A percentile compares a stretch with the other conserved stretches of the same genome.
These are phyloP conservation scores for Mytilinidion resinicola DNA, from an alignment of 495 filamentous ascomycete genomes.

Conservation along the genomic window DNA sequence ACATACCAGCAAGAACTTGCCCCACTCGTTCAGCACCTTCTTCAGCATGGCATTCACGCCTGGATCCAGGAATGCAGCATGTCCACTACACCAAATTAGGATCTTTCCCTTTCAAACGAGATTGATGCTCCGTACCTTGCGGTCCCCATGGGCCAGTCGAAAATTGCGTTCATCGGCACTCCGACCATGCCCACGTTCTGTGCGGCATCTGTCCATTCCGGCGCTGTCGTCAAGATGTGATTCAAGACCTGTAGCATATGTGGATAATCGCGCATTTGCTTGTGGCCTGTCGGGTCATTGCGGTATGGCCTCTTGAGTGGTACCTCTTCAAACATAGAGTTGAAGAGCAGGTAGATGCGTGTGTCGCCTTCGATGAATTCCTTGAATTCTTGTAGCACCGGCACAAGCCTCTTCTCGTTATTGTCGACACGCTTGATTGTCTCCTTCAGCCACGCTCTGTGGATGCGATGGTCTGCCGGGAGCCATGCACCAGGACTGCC, in stretches of 20 bases:
- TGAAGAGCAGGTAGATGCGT: constrained; percentile 28
- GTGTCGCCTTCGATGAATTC: constrained; percentile 42
- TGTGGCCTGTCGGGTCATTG: constrained; percentile 52
- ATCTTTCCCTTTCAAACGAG: not conserved
- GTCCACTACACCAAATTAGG: constrained; percentile 45
- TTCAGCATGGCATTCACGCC: constrained; percentile 64
- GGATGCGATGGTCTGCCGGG: constrained; percentile 47
- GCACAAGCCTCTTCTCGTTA: constrained; percentile 40
- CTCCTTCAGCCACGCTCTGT: constrained; percentile 44
- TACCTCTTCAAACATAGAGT: constrained; percentile 61
- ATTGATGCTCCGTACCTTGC: not conserved
- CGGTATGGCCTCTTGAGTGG: constrained; percentile 52
- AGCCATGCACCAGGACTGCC: constrained; percentile 47
- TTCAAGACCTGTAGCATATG: constrained; percentile 63
- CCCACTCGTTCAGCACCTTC: constrained; percentile 64
- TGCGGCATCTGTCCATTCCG: constrained; percentile 43
- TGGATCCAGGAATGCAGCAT: constrained; percentile 58
- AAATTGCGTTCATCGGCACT: constrained; percentile 59
- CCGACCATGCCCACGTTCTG: constrained; percentile 57
- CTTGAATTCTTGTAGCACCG: constrained; percentile 42
- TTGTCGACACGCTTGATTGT: constrained; percentile 43
- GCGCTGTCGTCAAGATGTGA: constrained; percentile 54
- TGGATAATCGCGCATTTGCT: constrained; percentile 54
- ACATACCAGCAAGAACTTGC: constrained; percentile 37
- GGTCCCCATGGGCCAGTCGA: constrained; percentile 60